These are phyloP conservation scores for Cladosporium oxysporum DNA, from an alignment of 2,329 filamentous ascomycete species.

Conservation along the genomic window DNA sequence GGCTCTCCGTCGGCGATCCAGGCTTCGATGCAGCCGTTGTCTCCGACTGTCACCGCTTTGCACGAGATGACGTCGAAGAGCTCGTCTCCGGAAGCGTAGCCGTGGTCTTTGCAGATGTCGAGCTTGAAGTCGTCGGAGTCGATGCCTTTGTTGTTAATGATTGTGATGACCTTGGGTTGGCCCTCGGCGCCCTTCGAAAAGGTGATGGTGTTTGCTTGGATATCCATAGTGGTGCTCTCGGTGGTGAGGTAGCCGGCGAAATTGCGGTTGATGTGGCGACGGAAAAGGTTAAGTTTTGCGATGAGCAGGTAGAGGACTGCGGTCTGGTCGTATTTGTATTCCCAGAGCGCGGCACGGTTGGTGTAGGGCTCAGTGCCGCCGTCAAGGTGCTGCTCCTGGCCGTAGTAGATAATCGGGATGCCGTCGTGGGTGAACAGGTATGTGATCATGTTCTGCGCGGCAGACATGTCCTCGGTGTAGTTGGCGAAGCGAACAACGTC, in stretches of 20 bases:
- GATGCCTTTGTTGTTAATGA: slow-evolving; percentile 46
- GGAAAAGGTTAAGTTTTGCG: slow-evolving; percentile 21
- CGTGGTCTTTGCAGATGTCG: slow-evolving; percentile 19
- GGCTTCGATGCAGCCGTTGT: slow-evolving; percentile 32
- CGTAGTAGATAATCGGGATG: slow-evolving; percentile 30
- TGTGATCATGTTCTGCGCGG: slow-evolving; percentile 24
- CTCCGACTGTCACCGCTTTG: slow-evolving; percentile 31
- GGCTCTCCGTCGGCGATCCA: slow-evolving; percentile 38
- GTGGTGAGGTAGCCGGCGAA: slow-evolving; percentile 31
- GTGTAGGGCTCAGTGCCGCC: slow-evolving; percentile 24
- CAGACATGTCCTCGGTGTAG: slow-evolving; percentile 23
- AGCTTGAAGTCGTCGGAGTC: slow-evolving; percentile 38
- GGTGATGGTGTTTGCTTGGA: slow-evolving; percentile 46
- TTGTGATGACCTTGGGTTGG: slow-evolving; percentile 47
- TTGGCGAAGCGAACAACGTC: slow-evolving; percentile 24
- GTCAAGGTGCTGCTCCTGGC: slow-evolving; percentile 27
- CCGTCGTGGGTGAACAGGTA: slow-evolving; percentile 26
- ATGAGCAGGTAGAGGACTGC: slow-evolving; percentile 21
- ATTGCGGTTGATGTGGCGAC: slow-evolving; percentile 11
- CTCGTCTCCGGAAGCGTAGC: slow-evolving; percentile 26
- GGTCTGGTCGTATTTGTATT: slow-evolving; percentile 20
- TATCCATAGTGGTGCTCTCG: slow-evolving; percentile 45
- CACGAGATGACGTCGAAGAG: slow-evolving; percentile 41
- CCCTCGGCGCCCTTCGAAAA: slow-evolving; percentile 45
- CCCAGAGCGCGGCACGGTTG: slow-evolving; percentile 26